A percentile compares a stretch with the other conserved stretches of the same genome.
Conservation (phyloP, 2,329 filamentous ascomycete genomes). For the Sarocladiaceae sp. region DNA sequence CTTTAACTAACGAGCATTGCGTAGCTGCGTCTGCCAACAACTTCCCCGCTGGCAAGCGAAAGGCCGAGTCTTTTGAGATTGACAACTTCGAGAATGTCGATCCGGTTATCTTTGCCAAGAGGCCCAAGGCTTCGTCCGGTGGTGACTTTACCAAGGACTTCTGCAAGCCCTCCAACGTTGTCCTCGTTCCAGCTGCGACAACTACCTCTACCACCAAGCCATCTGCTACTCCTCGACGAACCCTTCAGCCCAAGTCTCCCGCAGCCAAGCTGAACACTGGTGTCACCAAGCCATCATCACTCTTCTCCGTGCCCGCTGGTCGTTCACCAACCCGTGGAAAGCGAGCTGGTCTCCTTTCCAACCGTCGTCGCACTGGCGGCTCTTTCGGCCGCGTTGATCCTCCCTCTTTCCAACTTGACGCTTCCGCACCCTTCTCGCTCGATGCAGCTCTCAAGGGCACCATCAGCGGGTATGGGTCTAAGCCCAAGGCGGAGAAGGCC, state of each 20-base stretch:
- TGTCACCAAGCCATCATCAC: slow-evolving; percentile 39
- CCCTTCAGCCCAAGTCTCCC: slow-evolving; percentile 49
- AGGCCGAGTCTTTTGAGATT: slow-evolving; percentile 45
- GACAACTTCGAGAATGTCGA: slow-evolving; percentile 58
- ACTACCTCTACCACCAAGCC: slow-evolving; percentile 24
- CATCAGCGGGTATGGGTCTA: slow-evolving; percentile 54
- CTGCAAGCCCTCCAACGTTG: slow-evolving; percentile 40
- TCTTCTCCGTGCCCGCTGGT: slow-evolving; percentile 64
- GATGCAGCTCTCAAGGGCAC: slow-evolving; percentile 77
- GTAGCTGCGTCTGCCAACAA: slow-evolving; percentile 30
- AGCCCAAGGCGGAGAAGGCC: slow-evolving; percentile 24
- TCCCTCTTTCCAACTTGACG: slow-evolving; percentile 48
- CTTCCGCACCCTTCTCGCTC: slow-evolving; percentile 70
- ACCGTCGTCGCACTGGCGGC: slow-evolving; percentile 58
- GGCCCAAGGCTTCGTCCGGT: slow-evolving; percentile 42
- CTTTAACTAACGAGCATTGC: not conserved
- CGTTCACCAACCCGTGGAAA: slow-evolving; percentile 72
- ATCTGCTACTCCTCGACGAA: slow-evolving; percentile 29
- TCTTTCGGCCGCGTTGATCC: slow-evolving; percentile 61
- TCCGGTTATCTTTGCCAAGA: slow-evolving; percentile 50
- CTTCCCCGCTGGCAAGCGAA: slow-evolving; percentile 44
- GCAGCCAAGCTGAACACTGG: slow-evolving; percentile 36
- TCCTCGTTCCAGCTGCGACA: slow-evolving; percentile 35
- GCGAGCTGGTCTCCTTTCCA: slow-evolving; percentile 60
- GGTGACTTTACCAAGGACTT: slow-evolving; percentile 32